phyloP scores from a whole-genome alignment of 1,139 yeast genomes.

The Scheffersomyces segobiensis region DNA sequence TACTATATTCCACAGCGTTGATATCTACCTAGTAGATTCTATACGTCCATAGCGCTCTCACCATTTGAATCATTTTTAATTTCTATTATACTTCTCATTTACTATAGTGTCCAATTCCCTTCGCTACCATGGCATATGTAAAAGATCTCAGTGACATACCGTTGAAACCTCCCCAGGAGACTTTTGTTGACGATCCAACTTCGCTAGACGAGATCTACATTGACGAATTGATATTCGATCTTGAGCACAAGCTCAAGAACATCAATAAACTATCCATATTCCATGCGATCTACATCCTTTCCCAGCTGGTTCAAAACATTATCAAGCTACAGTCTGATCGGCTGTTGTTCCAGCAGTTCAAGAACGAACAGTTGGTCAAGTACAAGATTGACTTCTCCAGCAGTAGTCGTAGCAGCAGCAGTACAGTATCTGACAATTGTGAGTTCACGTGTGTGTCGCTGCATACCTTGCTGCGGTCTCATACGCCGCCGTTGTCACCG shows the following conservation, averaged over 20 bases:
- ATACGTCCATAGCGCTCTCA: neutral
- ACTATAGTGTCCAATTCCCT: neutral
- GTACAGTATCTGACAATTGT: neutral
- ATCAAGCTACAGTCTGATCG: slow-evolving; percentile 31
- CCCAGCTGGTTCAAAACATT: slow-evolving; percentile 32
- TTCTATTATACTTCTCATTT: neutral
- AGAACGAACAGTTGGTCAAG: slow-evolving; percentile 27
- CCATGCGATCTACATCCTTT: slow-evolving; percentile 38
- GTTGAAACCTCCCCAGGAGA: slow-evolving; percentile 39
- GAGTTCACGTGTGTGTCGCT: neutral
- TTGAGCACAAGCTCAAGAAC: slow-evolving; percentile 30
- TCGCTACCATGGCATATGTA: slow-evolving; percentile 6
- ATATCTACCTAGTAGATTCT: no score
- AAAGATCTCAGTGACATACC: slow-evolving; percentile 33
- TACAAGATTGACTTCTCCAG: slow-evolving; percentile 19
- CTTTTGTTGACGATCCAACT: slow-evolving; percentile 46
- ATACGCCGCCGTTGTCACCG: slow-evolving; percentile 21
- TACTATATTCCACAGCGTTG: neutral
- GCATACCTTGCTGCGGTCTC: neutral
- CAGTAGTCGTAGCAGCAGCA: slow-evolving; percentile 2
- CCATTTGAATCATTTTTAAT: neutral
- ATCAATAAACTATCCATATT: slow-evolving; percentile 36
- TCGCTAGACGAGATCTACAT: slow-evolving; percentile 35
- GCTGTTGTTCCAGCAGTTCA: slow-evolving; percentile 24
- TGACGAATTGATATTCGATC: slow-evolving; percentile 38